These are phyloP conservation scores for Hansenula lynferdii DNA, from an alignment of 1,139 yeast genomes.

Conservation along the genomic window DNA sequence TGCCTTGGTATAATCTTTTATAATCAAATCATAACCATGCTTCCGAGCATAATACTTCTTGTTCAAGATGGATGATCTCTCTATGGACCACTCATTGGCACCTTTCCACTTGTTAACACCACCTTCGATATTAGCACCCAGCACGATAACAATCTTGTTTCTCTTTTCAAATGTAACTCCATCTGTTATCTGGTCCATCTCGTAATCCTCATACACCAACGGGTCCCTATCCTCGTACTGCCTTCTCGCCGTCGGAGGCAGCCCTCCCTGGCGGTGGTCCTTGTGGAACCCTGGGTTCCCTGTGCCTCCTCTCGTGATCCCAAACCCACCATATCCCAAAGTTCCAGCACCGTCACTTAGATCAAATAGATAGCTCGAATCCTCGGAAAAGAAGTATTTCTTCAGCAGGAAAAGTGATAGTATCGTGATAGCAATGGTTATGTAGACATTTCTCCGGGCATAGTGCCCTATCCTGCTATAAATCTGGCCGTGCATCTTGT, in stretches of 20 bases:
- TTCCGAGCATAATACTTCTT: slow-evolving; percentile 28
- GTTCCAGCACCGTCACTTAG: slow-evolving; percentile 18
- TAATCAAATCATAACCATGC: slow-evolving; percentile 30
- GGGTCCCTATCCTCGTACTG: slow-evolving; percentile 12
- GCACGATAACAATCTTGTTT: slow-evolving; percentile 27
- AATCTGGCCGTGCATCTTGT: no score
- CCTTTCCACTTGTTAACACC: slow-evolving; percentile 31
- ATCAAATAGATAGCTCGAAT: slow-evolving; percentile 10
- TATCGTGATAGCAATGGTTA: not conserved
- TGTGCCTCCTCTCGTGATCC: slow-evolving; percentile 22
- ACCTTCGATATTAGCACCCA: slow-evolving; percentile 31
- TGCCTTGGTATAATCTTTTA: slow-evolving; percentile 27
- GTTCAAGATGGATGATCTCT: slow-evolving; percentile 28
- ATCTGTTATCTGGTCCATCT: slow-evolving; percentile 4
- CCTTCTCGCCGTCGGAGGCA: slow-evolving; percentile 18
- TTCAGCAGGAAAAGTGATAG: not conserved
- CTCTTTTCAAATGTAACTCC: slow-evolving; percentile 8
- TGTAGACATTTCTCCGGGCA: not conserved
- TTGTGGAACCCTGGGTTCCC: slow-evolving; percentile 19
- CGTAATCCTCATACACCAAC: slow-evolving; percentile 8
- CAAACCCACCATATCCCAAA: slow-evolving; percentile 20
- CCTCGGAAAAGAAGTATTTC: not conserved
- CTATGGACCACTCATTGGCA: slow-evolving; percentile 31
- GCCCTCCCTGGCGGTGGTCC: slow-evolving; percentile 17
- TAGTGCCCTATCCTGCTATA: no score